These are phyloP conservation scores for Epichloe brachyelytri DNA, from an alignment of 2,329 filamentous ascomycete genomes.

Conservation along the genomic window DNA sequence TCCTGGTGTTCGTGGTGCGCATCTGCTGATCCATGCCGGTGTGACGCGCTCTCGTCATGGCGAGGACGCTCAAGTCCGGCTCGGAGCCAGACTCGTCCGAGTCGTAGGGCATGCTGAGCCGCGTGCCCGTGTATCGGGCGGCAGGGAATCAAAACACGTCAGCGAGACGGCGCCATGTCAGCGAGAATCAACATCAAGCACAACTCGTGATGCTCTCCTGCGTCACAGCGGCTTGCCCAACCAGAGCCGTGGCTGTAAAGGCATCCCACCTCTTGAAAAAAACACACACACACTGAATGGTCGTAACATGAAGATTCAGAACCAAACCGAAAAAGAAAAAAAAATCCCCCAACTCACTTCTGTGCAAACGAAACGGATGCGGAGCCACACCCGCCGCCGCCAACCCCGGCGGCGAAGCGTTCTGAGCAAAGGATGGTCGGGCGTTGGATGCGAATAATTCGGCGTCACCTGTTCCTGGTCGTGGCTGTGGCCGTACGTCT, in stretches of 20 bases:
- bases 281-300: background rate
- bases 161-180: slow-evolving; percentile 2
- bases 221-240: no score
- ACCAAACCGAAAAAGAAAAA: background rate
- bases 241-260: no score
- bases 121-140: slow-evolving; percentile 15
- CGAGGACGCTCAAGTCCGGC: slow-evolving; percentile 24
- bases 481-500: slow-evolving; percentile 2
- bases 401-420: slow-evolving; percentile 7
- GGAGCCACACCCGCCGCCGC: slow-evolving; percentile 16
- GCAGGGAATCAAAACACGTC: slow-evolving; percentile 10
- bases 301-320: background rate
- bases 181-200: no score
- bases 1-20: slow-evolving; percentile 14
- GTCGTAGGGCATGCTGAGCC: slow-evolving; percentile 24
- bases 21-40: slow-evolving; percentile 13
- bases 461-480: slow-evolving; percentile 7
- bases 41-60: slow-evolving; percentile 18
- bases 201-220: no score
- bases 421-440: slow-evolving; percentile 5
- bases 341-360: slow-evolving; percentile 17
- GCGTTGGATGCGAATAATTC: slow-evolving; percentile 10
- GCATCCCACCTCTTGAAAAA: no score
- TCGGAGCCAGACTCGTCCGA: slow-evolving; percentile 25
- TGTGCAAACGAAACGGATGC: slow-evolving; percentile 25